Conservation (phyloP, 495 filamentous ascomycete species). For the Rostrohypoxylon terebratum region DNA sequence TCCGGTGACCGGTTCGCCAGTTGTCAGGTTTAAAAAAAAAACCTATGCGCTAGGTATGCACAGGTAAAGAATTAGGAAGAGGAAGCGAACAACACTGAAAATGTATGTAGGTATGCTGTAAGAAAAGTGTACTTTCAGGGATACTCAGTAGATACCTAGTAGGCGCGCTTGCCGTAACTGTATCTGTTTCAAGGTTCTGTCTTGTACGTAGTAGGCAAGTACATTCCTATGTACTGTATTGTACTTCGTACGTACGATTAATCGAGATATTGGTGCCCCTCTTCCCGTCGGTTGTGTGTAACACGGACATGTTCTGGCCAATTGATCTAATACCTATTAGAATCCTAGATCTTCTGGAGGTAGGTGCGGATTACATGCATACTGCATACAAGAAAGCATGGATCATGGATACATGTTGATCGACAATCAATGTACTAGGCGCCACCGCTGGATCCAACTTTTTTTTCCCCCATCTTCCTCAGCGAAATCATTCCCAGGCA, state of each 20-base stretch:
- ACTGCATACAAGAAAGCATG: slow-evolving; percentile 4
- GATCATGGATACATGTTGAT: too few relatives aligned
- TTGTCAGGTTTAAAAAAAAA: background rate
- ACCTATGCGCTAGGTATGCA: background rate
- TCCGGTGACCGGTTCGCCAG: slow-evolving; percentile 3
- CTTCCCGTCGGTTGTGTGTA: slow-evolving; percentile 35
- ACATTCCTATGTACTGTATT: background rate
- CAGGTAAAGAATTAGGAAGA: background rate
- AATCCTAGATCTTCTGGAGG: too few relatives aligned
- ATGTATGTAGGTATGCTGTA: background rate
- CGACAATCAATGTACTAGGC: too few relatives aligned
- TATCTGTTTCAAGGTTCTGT: background rate
- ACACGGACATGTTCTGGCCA: slow-evolving; percentile 12
- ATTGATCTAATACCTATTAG: too few relatives aligned
- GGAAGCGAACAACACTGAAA: slow-evolving; percentile 1
- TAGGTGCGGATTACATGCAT: slow-evolving; percentile 20
- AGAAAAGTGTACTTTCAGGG: background rate
- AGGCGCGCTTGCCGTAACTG: slow-evolving; percentile 22
- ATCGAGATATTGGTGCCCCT: slow-evolving; percentile 28
- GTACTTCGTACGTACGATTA: too few relatives aligned
- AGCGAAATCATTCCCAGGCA: background rate
- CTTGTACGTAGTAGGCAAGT: background rate
- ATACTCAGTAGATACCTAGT: slow-evolving; percentile 5
- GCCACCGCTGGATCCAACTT: too few relatives aligned
- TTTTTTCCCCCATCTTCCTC: background rate